These are phyloP conservation scores for Myrica gale DNA, from an alignment of 306 rosid genomes.

Conservation along the genomic window DNA sequence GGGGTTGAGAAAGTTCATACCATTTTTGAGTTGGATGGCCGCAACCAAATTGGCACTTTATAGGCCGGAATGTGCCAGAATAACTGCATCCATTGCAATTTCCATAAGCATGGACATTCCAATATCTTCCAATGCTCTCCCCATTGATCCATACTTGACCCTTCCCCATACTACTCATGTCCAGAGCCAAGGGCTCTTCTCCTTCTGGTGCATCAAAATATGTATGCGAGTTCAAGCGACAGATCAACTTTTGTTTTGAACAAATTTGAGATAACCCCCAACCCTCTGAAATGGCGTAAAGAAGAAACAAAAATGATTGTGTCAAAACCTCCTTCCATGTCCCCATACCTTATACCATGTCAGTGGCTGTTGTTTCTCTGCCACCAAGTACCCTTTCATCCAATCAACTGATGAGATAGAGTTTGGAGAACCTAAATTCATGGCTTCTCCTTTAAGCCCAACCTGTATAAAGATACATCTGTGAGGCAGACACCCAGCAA, in stretches of 20 bases:
- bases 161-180: conserved; percentile 77
- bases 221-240: conserved; percentile 41
- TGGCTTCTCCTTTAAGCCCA: conserved; percentile 50
- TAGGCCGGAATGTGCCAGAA: conserved; percentile 58
- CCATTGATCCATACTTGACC: conserved; percentile 91
- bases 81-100: conserved; percentile 57
- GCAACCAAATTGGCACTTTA: conserved; percentile 58
- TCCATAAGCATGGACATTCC: conserved; percentile 69
- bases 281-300: background rate
- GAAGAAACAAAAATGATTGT: background rate
- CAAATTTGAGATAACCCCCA: background rate
- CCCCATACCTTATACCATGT: conserved; percentile 56
- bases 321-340: conserved; percentile 4
- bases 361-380: conserved; percentile 53
- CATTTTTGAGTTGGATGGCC: conserved; percentile 77
- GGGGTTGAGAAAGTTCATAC: conserved; percentile 36
- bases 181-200: conserved; percentile 78
- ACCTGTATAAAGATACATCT: conserved; percentile 30
- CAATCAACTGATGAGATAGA: conserved; percentile 56
- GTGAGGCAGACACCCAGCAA: background rate
- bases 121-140: conserved; percentile 76
- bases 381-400: conserved; percentile 39
- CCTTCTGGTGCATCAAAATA: conserved; percentile 61
- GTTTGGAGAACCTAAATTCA: conserved; percentile 44
- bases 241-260: background rate